phyloP scores from a whole-genome alignment of 106 monocot species.

The Alisma plantagoaquatica region DNA sequence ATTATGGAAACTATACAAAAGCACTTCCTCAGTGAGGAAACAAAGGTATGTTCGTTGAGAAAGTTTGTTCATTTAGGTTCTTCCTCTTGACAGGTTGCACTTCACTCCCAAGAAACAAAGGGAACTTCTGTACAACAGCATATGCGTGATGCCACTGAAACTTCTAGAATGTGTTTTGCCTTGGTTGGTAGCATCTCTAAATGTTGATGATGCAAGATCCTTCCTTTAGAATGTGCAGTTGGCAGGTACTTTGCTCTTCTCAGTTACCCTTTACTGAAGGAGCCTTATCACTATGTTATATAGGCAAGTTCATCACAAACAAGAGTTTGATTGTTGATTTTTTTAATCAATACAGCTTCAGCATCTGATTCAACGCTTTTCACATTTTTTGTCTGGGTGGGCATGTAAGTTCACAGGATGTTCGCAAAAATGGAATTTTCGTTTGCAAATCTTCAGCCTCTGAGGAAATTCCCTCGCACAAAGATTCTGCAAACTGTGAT shows the following conservation, averaged over 20 bases:
- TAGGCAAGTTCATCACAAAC: not conserved
- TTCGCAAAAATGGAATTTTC: constrained; percentile 27
- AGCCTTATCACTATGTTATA: no score
- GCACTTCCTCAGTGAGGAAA: constrained; percentile 82
- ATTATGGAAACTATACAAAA: constrained; percentile 87
- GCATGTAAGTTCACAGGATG: constrained; percentile 76
- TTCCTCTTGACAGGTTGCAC: constrained; percentile 81
- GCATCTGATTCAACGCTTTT: constrained; percentile 61
- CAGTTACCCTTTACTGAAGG: not conserved
- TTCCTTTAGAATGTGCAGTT: constrained; percentile 79
- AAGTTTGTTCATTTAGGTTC: constrained; percentile 38
- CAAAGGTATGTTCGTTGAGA: constrained; percentile 31
- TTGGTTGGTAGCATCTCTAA: constrained; percentile 79
- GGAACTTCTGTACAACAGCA: constrained; percentile 69
- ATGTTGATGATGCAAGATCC: constrained; percentile 57
- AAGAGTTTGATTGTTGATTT: not conserved
- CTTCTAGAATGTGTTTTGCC: constrained; percentile 89
- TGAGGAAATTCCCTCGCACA: no score
- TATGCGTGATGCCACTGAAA: constrained; percentile 93
- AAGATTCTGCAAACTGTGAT: no score
- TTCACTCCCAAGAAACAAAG: constrained; percentile 71
- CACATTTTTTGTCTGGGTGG: constrained; percentile 95
- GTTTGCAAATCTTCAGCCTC: no score
- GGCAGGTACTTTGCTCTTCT: constrained; percentile 47
- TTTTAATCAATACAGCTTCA: constrained; percentile 42